Evolutionary conservation across 2,329 filamentous ascomycete species (phyloP), one percentile per base, ranked within the genome.

Genomic region (Claviceps capensis): DNA sequence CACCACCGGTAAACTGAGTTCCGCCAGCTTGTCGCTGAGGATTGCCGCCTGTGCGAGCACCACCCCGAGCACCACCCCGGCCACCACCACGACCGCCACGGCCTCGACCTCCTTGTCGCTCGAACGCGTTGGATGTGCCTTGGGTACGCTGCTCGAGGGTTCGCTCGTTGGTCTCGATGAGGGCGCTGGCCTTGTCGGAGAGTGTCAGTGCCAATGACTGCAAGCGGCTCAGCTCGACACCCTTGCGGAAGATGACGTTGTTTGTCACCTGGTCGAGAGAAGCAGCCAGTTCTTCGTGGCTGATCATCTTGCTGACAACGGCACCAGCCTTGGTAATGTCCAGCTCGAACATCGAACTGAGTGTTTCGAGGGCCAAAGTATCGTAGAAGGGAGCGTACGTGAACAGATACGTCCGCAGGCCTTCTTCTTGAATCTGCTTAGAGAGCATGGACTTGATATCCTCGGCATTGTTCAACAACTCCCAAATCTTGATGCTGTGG

Each of bases 351-450:
- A 98, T 98, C 59, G 75, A 76, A 56, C 88, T 85, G 55, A 98
- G 79, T 23, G 90, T 94, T 59, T 81, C 77, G 61, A 96, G 78
- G 55, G 89, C 85, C 54, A 98, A 82, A 22, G 93, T 97, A 73
- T 98, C 93, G 76, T 98, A 98, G 79, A 94, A 98, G 51, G 93
- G 93, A 40, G 94, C 93, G 71, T 98, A 98, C 52, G 93, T 98
- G 79, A 98, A 98, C 61, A 98, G 88, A 69, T 97, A 98, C 51
- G 93, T 98, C 62, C 93, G 83, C 51, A 98, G 83, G 61, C 94
- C 93, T 75, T 98, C 93, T 70, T 98, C 93, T 70, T 98, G 94
- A 65, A 97, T 95, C 76, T 98, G 93, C 68, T 88, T 89, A 52
- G 90, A 88, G 56, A 98, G 86, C 93, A 98, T 96, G 51, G 79